Evolutionary conservation across 169 alveolate species (phyloP).

Genomic region (Plasmodium yoelii): DNA sequence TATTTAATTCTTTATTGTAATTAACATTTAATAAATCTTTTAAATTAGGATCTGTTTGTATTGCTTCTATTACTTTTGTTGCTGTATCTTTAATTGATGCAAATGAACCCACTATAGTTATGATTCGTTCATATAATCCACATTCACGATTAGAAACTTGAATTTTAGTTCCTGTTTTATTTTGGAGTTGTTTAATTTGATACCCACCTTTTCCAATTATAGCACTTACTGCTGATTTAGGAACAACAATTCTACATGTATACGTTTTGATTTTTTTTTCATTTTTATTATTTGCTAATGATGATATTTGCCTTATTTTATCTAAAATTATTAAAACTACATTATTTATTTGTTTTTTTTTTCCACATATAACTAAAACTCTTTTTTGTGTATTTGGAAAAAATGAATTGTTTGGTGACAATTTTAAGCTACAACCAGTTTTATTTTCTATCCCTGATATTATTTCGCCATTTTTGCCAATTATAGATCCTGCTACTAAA

Average conservation of each 20-base stretch:
- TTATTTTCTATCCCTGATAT: constrained; percentile 68
- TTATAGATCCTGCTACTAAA: constrained; percentile 72
- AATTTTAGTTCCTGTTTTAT: constrained; percentile 53
- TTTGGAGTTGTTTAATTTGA: constrained; percentile 65
- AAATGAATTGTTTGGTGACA: constrained; percentile 60
- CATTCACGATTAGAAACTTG: constrained; percentile 66
- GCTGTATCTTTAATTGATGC: constrained; percentile 71
- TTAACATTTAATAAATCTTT: constrained; percentile 70
- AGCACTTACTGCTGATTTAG: constrained; percentile 77
- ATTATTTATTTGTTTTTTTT: constrained; percentile 44
- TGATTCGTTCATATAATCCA: constrained; percentile 70
- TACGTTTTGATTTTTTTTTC: constrained; percentile 25
- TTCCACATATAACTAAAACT: constrained; percentile 69
- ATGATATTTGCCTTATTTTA: constrained; percentile 56
- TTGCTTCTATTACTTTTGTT: constrained; percentile 28
- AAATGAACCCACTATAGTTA: constrained; percentile 49
- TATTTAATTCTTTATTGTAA: constrained; percentile 38
- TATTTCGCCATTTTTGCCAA: constrained; percentile 72
- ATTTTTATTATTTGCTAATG: constrained; percentile 15
- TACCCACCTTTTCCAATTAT: constrained; percentile 77
- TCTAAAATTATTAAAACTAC: constrained; percentile 60
- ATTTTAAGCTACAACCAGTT: constrained; percentile 73
- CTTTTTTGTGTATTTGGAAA: constrained; percentile 77
- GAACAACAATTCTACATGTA: constrained; percentile 73
- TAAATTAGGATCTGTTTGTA: constrained; percentile 73